Evolutionary conservation across 345 rosid genomes (phyloP).

Genomic region (Eucalyptus erythrocorys): DNA sequence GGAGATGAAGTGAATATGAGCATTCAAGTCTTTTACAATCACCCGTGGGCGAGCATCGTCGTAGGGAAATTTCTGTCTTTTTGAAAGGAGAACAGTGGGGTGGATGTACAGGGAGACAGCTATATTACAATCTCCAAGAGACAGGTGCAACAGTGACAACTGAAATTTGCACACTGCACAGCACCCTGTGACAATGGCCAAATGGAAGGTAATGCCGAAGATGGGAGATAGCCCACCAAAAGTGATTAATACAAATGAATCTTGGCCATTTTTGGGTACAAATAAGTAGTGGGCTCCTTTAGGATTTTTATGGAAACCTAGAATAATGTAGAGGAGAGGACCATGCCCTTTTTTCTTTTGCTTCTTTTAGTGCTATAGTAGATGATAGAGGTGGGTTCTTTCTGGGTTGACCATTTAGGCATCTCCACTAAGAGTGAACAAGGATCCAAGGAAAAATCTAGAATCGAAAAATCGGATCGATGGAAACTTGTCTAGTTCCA

Average conservation of each 20-base stretch:
- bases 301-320: neutral
- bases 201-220: neutral
- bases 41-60: neutral
- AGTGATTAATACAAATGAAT: neutral
- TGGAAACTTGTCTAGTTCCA: fast-evolving
- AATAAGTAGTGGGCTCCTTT: neutral
- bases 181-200: neutral
- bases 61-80: neutral
- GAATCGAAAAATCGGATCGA: fast-evolving
- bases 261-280: neutral
- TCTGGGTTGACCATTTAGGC: neutral
- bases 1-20: neutral
- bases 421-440: neutral
- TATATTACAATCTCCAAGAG: neutral
- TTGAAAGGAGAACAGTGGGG: neutral
- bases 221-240: neutral
- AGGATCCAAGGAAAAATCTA: too few species aligned
- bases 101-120: neutral
- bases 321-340: neutral
- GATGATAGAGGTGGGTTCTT: neutral
- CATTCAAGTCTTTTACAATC: neutral
- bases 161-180: neutral
- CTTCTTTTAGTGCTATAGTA: neutral
- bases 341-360: neutral
- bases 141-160: neutral